Base-by-base conservation (phyloP, 169 alveolate genomes). In the Cryptosporidium ubiquitum region DNA sequence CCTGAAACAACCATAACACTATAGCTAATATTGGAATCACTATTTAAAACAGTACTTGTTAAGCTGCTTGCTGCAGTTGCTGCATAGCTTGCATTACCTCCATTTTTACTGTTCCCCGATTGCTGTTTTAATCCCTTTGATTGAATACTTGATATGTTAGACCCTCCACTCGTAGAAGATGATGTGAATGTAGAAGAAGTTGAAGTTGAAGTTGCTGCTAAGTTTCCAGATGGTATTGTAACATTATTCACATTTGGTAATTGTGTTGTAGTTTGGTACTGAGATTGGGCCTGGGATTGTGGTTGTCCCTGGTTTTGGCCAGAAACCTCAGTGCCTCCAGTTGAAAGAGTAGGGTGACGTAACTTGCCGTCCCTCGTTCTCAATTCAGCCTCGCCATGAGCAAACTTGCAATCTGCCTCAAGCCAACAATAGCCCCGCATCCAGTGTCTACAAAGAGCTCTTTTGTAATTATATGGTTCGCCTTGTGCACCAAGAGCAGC, bases 381-480 rank as follows among this genome's bases (percentile, higher is more conserved):
- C 37, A 79, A 39, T 33, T 79, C 89, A 23, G 75, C 89, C 26
- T 79, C 89, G 26, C 89, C 89, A 39, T 79, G 89, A 23, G 89
- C 89, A 44, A 79, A 79, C 52, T 79, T 79, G 40, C 89, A 79
- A 61, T 79, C 89, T 12, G 89, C 89, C 44, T 79, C 89, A 0
- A 79, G 23, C 89, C 89, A 79, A 61, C 89, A 79, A 58, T 79
- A 79, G 29, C 89, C 89, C 60, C 89, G 89, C 89, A 79, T 79
- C 89, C 89, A 79, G 40, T 79, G 89, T 44, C 89, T 79, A 20
- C 89, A 79, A 0, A 79, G 49, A n/a, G 89, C 89, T 47, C 89
- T 79, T 37, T 79, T 79, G 61, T 79, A 79, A 47, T 79, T 79
- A 42, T 79, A 79, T 10, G 89, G 89, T 42, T 79, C 89, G 1